A percentile compares a stretch with the other conserved stretches of the same genome.
These are phyloP conservation scores for barley (Hordeum vulgare) DNA, from an alignment of 176 grass and related monocot genomes.

Conservation along the genomic window MorexV3_pseudomolecules_assembly NC_058520.1:590499350-590499849, in stretches of 20 bases:
- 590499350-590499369: slow-evolving; percentile 25
- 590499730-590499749: neutral
- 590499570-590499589: slow-evolving; percentile 10
- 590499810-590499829: slow-evolving; percentile 18
- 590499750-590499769: slow-evolving; percentile 22
- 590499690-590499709: slow-evolving; percentile 13
- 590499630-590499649: slow-evolving; percentile 62
- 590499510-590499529: slow-evolving; percentile 9
- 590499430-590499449: slow-evolving; percentile 17
- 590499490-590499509: slow-evolving; percentile 2
- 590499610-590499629: slow-evolving; percentile 44
- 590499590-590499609: slow-evolving; percentile 13
- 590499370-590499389: slow-evolving; percentile 15
- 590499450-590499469: neutral
- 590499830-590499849: neutral
- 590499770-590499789: slow-evolving; percentile 6
- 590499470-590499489: neutral
- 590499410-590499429: slow-evolving; percentile 29
- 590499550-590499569: neutral
- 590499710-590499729: slow-evolving; percentile 21
- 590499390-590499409: slow-evolving; percentile 2
- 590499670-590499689: slow-evolving; percentile 5
- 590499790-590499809: neutral
- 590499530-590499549: neutral
- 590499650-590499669: slow-evolving; percentile 64